These are phyloP conservation scores for Lecanicillium sp. DNA, from an alignment of 2,329 filamentous ascomycete genomes.

Conservation along the genomic window DNA sequence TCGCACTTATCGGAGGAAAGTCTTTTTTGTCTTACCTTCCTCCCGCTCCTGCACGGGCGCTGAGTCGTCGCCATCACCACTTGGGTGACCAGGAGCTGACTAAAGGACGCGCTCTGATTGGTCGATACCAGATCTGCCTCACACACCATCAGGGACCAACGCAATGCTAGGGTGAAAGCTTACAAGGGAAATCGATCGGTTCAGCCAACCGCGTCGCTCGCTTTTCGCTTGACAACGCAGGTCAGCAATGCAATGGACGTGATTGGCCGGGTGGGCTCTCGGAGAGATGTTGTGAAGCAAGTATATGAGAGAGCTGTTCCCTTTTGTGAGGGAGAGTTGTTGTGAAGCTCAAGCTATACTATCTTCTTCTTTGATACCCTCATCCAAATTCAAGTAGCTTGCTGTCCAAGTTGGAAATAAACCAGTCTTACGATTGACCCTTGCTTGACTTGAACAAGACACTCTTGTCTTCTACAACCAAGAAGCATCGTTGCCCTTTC, in stretches of 20 bases:
- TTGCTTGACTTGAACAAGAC: background rate
- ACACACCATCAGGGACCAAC: background rate
- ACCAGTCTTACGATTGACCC: no score
- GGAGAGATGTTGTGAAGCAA: background rate
- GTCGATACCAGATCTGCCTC: slow-evolving; percentile 9
- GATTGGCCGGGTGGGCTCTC: slow-evolving; percentile 6
- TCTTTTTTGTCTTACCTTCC: no score
- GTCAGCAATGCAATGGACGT: background rate
- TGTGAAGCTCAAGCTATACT: background rate
- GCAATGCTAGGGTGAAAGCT: background rate
- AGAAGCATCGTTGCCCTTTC: background rate
- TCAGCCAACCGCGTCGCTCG: slow-evolving; percentile 11
- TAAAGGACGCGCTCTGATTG: slow-evolving; percentile 28
- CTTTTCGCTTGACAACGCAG: slow-evolving; percentile 9
- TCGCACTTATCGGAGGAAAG: no score
- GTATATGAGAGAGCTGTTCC: slow-evolving; percentile 9
- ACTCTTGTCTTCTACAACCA: background rate
- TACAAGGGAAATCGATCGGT: background rate
- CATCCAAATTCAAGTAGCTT: background rate
- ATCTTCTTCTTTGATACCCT: slow-evolving; percentile 1
- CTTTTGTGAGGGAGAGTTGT: background rate
- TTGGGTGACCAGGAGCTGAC: slow-evolving; percentile 20
- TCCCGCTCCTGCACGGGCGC: no score
- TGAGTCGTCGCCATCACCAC: no score
- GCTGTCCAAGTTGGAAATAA: no score